Base-by-base conservation (phyloP, 1,139 yeast species). In the Arxiozyma telluris region DNA sequence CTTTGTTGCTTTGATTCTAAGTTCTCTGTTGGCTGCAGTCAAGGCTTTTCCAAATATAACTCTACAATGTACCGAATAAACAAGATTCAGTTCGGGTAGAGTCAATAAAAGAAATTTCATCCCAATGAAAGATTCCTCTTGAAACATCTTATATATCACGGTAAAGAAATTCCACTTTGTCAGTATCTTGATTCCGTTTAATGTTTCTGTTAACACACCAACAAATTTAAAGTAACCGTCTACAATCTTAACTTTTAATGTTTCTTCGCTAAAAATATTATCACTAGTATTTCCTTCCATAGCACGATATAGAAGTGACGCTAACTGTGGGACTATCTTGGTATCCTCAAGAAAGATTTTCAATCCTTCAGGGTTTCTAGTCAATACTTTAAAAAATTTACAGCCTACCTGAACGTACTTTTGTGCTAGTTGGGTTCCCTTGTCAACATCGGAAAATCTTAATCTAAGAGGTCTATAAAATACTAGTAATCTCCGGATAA, bases 401-500 rank as follows among this genome's bases (percentile, higher is more conserved):
- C 89, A 80, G 0, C 97, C 97, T 9, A 85, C 83, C 51, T 75
- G 78, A 30, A 87, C 78, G 59, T 84, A 87, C 57, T 77, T 74
- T 21, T 62, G 57, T 49, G 77, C 74, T 59, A 81, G 75, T 55
- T 77, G 76, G 53, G 80, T 74, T 41, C 82, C 74, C 55, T 76
- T 73, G 46, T 76, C 75, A 38, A 81, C 75, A 20, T 80, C 80
- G 12, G 96, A 84, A 67, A 89, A 93, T 55, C 96, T 73, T 64
- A 84, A 83, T 68, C 93, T 90, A 71, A 91, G 86, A 0, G 99
- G 98, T 50, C 98, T 76, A 66, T 84, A 93, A 66, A 93, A 94
- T 3, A 96, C 87, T 63, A 91, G 71, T 39, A 93, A 69, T 54
- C 97, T 73, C 64, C 93, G 91, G 68, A 91, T 77, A 63, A 93